phyloP scores from a whole-genome alignment of 108 stramenopile genomes.

The Chaetoceros muelleri region DNA sequence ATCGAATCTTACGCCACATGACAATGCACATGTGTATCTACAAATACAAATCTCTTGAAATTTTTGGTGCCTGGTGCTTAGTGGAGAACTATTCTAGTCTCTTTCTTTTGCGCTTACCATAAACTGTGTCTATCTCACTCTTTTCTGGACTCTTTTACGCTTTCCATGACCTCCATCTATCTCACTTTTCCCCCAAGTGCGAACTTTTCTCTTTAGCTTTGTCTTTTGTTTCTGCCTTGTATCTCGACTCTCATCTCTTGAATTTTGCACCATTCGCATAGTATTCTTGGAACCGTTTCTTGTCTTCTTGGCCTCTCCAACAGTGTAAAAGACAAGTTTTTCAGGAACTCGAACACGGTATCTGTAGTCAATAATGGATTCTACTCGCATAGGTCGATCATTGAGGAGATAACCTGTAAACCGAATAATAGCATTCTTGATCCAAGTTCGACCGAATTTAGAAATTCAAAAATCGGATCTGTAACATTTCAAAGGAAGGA shows the following conservation, averaged over 20 bases:
- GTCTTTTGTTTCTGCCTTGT: not conserved
- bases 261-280: not conserved
- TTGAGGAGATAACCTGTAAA: slow-evolving; percentile 47
- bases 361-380: slow-evolving; percentile 51
- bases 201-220: too few relatives aligned
- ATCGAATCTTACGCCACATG: too few relatives aligned
- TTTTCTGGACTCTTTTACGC: too few relatives aligned
- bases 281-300: not conserved
- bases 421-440: slow-evolving; percentile 46
- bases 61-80: too few relatives aligned
- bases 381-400: slow-evolving; percentile 50
- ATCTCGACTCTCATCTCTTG: not conserved
- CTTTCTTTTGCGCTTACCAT: too few relatives aligned
- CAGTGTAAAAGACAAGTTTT: slow-evolving; percentile 54
- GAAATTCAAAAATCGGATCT: not conserved
- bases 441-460: not conserved
- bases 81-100: too few relatives aligned
- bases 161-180: too few relatives aligned
- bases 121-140: too few relatives aligned
- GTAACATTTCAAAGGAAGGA: not conserved
- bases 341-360: slow-evolving; percentile 68
- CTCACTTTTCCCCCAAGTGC: too few relatives aligned
- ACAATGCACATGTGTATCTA: too few relatives aligned
- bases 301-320: slow-evolving; percentile 28
- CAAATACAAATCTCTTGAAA: too few relatives aligned